Evolutionary conservation across 2,329 filamentous ascomycete species (phyloP).

Genomic region (Cryphonectria radicalis): DNA sequence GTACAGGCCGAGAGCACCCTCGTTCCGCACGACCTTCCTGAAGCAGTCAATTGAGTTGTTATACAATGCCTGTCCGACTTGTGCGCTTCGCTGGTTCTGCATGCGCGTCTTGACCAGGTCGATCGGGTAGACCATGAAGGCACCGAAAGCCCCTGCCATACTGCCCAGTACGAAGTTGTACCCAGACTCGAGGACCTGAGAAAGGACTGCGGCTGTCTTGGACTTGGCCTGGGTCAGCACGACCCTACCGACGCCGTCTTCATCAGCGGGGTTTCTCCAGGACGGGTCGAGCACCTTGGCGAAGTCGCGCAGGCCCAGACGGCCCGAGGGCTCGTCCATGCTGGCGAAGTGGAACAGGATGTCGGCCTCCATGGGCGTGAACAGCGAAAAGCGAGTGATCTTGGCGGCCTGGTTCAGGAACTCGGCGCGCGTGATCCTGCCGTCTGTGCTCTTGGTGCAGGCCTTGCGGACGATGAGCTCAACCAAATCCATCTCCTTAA

Average conservation of each 20-base stretch:
- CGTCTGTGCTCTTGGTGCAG: slow-evolving; percentile 79
- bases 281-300: slow-evolving; percentile 93
- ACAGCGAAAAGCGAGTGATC: slow-evolving; percentile 90
- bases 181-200: slow-evolving; percentile 72
- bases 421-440: slow-evolving; percentile 91
- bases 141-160: slow-evolving; percentile 92
- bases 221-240: slow-evolving; percentile 53
- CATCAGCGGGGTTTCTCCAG: slow-evolving; percentile 72
- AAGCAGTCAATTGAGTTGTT: slow-evolving; percentile 98
- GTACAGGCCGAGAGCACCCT: slow-evolving; percentile 88
- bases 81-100: slow-evolving; percentile 89
- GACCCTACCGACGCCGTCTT: slow-evolving; percentile 48
- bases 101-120: slow-evolving; percentile 98
- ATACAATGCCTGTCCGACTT: slow-evolving; percentile 86
- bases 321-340: slow-evolving; percentile 84
- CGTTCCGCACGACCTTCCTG: slow-evolving; percentile 88
- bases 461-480: slow-evolving; percentile 92
- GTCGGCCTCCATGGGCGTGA: slow-evolving; percentile 98
- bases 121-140: slow-evolving; percentile 99
- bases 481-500: slow-evolving; percentile 96
- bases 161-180: slow-evolving; percentile 93
- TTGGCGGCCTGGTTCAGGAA: slow-evolving; percentile 93
- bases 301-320: slow-evolving; percentile 82
- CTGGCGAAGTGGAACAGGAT: slow-evolving; percentile 98
- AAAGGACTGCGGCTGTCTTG: slow-evolving; percentile 60